These are phyloP conservation scores for Monilinia vaccinii-corymbosi DNA, from an alignment of 2,329 filamentous ascomycete species.

Conservation along the genomic window DNA sequence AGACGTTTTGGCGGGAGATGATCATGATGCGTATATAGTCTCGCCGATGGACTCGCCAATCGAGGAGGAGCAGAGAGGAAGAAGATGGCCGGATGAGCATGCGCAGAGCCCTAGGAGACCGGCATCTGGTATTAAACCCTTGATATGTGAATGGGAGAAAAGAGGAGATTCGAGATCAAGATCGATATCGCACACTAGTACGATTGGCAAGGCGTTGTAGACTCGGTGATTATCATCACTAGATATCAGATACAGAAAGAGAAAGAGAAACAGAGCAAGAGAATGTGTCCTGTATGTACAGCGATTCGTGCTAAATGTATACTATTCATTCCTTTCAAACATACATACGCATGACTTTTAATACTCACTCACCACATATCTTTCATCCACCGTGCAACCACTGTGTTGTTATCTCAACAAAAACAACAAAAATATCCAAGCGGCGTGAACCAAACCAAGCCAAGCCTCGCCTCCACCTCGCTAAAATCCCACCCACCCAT, in stretches of 20 bases:
- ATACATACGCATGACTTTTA: neutral
- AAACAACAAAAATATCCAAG: too few relatives aligned
- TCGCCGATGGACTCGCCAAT: neutral
- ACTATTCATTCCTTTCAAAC: neutral
- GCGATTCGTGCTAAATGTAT: neutral
- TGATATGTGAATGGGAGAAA: neutral
- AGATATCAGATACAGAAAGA: neutral
- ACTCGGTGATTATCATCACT: too few relatives aligned
- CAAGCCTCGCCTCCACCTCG: neutral
- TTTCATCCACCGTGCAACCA: too few relatives aligned
- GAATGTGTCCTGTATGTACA: neutral
- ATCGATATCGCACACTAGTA: neutral
- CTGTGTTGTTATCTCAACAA: too few relatives aligned
- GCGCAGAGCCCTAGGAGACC: neutral
- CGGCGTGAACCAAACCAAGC: too few relatives aligned
- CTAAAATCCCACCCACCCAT: neutral
- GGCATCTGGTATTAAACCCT: neutral
- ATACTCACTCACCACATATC: neutral
- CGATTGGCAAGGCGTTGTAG: neutral
- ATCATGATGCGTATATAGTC: neutral
- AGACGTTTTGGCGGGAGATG: neutral
- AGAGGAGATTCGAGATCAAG: neutral
- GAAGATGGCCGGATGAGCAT: neutral
- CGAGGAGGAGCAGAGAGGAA: neutral
- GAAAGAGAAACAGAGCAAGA: neutral